Evolutionary conservation across 2,329 filamentous ascomycete genomes (phyloP), one percentile per base, ranked within the genome.

Genomic region (Trichoderma brevicompactum): DNA sequence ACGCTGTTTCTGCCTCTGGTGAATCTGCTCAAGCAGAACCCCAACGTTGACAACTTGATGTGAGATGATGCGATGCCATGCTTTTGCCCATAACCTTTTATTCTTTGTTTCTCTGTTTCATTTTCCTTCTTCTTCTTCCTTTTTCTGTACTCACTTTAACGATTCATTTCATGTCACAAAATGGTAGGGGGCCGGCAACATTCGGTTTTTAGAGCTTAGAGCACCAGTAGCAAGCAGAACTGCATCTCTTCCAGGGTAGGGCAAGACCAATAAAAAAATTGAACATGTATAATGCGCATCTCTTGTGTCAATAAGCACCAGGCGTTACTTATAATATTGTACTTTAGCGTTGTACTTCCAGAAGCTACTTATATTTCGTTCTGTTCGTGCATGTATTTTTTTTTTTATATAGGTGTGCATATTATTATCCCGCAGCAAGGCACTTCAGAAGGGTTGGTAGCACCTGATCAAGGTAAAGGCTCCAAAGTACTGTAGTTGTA

Each of bases 1-100:
- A 36, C 10, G 28, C 59, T 79, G 17, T 79, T 79, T 55, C 64
- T 76, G 6, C 77, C 77, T 0, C 23, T 79, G 64, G 61, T 70
- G 6, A 68, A 76, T 23, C 69, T 79, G 0, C 46, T 79, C 2
- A 65, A 72, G 40, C 68, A 74, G 48, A 70, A 68, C 10, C 23
- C 60, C 1, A 65, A 69, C 58, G 36, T 75, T 28, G 61, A 70
- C 1, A 48, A 66, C 8, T 64, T 76, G 55, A 28, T 28, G 23
- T 28, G 23, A 28, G 23, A 28, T 28, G 23, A 28, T 28, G 23
- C 23, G 23, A 28, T 28, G 23, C 23, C 23, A 28, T 28, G 23
- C 23, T 28, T 28, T 28, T 28, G 23, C 23, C 23, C 23, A 28
- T 28, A 5, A 28, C 70, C 58, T 13, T 6, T 23, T 13, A 46